Evolutionary conservation across 176 grass and related monocot species (phyloP).

Genomic region (Bonia amplexicaulis): DNA sequence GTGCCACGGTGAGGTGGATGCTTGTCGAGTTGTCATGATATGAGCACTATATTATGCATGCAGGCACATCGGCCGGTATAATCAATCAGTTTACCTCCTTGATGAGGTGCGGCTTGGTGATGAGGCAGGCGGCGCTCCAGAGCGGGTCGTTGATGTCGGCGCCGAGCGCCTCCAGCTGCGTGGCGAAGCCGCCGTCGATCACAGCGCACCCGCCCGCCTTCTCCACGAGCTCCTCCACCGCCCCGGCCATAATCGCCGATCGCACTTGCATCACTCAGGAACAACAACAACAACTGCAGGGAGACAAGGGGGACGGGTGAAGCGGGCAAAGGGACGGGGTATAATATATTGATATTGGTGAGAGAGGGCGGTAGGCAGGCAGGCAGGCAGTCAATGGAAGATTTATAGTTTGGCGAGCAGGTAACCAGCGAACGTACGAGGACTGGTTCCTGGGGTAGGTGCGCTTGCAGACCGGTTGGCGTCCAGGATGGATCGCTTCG

Average conservation of each 20-base stretch:
- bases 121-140: constrained; percentile 80
- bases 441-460: constrained; percentile 45
- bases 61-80: background rate
- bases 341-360: constrained; percentile 6
- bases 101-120: constrained; percentile 60
- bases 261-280: background rate
- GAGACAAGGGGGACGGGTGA: background rate
- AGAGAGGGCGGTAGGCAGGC: background rate
- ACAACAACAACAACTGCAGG: background rate
- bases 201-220: constrained; percentile 67
- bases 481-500: constrained; percentile 1
- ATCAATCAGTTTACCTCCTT: constrained; percentile 36
- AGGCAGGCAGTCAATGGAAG: background rate
- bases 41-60: background rate
- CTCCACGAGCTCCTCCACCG: constrained; percentile 51
- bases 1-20: background rate
- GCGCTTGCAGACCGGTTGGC: background rate
- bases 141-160: constrained; percentile 82
- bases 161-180: constrained; percentile 80
- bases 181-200: constrained; percentile 80
- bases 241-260: constrained; percentile 18
- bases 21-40: background rate
- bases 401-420: constrained; percentile 18
- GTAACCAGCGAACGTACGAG: constrained; percentile 19
- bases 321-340: background rate